These are phyloP conservation scores for Lachancea kluyveri DNA, from an alignment of 805 yeast genomes.

Conservation along the genomic window DNA sequence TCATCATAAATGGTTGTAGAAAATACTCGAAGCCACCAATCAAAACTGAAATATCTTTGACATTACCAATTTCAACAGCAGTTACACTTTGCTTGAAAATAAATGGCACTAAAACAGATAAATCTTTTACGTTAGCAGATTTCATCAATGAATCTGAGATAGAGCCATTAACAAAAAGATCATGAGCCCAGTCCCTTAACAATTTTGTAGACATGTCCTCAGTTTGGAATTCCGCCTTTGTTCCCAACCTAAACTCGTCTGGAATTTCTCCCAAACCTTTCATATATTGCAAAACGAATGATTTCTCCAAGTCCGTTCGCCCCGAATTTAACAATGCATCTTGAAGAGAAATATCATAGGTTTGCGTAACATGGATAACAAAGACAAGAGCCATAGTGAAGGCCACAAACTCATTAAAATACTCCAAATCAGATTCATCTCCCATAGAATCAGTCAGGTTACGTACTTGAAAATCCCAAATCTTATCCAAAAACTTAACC, in stretches of 20 bases:
- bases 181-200: constrained; percentile 69
- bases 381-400: constrained; percentile 57
- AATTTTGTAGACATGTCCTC: constrained; percentile 26
- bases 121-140: constrained; percentile 58
- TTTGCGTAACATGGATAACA: constrained; percentile 34
- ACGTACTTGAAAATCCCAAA: constrained; percentile 25
- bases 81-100: constrained; percentile 66
- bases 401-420: constrained; percentile 62
- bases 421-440: constrained; percentile 48
- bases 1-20: constrained; percentile 67
- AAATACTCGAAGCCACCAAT: constrained; percentile 83
- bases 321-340: constrained; percentile 22
- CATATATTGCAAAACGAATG: constrained; percentile 30
- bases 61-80: constrained; percentile 45
- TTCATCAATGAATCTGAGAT: constrained; percentile 78
- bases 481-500: constrained; percentile 45
- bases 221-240: constrained; percentile 21
- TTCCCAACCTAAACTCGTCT: constrained; percentile 22
- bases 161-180: constrained; percentile 78
- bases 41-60: constrained; percentile 53
- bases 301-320: constrained; percentile 15
- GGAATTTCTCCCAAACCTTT: constrained; percentile 20
- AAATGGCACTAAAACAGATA: constrained; percentile 62
- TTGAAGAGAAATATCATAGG: constrained; percentile 32
- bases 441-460: constrained; percentile 24